phyloP scores from a whole-genome alignment of 176 grass and related monocot genomes.

The Coix lacrymajobi region DNA sequence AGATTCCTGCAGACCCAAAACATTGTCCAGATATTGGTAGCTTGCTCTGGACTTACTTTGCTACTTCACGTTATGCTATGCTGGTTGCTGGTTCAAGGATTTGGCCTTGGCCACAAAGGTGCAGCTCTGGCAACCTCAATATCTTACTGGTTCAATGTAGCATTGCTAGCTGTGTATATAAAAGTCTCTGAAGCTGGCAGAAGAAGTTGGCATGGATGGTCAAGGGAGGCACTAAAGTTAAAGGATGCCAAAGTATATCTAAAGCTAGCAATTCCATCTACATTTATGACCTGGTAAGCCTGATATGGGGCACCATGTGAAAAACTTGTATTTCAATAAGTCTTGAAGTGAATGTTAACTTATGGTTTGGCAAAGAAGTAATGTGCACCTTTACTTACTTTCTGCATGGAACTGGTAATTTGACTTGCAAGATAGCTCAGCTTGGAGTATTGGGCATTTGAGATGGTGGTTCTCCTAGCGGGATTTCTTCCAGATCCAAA shows the following conservation, averaged over 20 bases:
- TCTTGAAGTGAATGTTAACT: neutral
- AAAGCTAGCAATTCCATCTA: conserved; percentile 78
- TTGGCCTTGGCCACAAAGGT: conserved; percentile 55
- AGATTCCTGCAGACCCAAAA: conserved; percentile 92
- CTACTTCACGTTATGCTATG: conserved; percentile 57
- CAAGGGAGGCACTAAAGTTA: conserved; percentile 42
- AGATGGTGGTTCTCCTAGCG: conserved; percentile 92
- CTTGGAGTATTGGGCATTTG: conserved; percentile 95
- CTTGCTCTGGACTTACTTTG: conserved; percentile 66
- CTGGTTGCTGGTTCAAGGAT: conserved; percentile 54
- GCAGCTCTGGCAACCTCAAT: conserved; percentile 65
- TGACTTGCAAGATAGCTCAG: conserved; percentile 29
- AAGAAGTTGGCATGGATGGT: conserved; percentile 53
- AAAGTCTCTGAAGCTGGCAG: conserved; percentile 59
- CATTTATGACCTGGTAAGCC: conserved; percentile 88
- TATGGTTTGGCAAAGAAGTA: neutral
- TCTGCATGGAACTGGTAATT: conserved; percentile 20
- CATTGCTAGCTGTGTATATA: conserved; percentile 62
- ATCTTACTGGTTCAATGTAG: conserved; percentile 83
- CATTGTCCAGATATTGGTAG: conserved; percentile 56
- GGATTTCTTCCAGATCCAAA: conserved; percentile 93
- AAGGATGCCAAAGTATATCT: conserved; percentile 60
- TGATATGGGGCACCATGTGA: neutral
- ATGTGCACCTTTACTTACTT: conserved; percentile 3
- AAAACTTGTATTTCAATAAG: neutral